phyloP scores from a whole-genome alignment of 768 basidiomycete species.

The Antrodiella citrinella region DNA sequence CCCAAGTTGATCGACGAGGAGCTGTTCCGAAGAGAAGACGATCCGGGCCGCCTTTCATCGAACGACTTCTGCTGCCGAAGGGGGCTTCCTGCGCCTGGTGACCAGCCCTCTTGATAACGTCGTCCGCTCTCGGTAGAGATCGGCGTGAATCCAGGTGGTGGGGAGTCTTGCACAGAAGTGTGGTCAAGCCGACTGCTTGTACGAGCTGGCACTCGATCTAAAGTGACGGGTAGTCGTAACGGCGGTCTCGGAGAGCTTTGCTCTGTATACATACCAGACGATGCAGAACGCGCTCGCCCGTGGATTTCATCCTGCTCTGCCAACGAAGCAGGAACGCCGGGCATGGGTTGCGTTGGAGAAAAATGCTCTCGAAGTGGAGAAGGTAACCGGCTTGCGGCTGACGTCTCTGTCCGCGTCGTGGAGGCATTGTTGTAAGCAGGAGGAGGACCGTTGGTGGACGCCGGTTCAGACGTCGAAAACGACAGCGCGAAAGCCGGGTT shows the following conservation, averaged over 20 bases:
- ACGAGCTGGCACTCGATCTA: conserved; percentile 28
- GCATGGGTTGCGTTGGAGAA: not conserved
- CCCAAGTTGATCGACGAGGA: not conserved
- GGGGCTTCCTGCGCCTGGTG: conserved; percentile 11
- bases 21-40: conserved; percentile 6
- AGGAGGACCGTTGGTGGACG: not conserved
- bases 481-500: conserved; percentile 41
- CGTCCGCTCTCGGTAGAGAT: conserved; percentile 7
- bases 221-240: conserved; percentile 20
- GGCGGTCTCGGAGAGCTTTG: conserved; percentile 14
- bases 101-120: conserved; percentile 9
- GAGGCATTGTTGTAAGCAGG: too few species aligned
- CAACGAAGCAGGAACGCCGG: not conserved
- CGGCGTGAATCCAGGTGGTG: conserved; percentile 6
- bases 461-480: too few species aligned
- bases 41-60: conserved; percentile 11
- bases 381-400: conserved; percentile 2
- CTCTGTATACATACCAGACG: conserved; percentile 14
- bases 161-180: conserved; percentile 4
- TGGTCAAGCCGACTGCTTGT: conserved; percentile 20
- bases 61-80: conserved; percentile 10
- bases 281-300: conserved; percentile 18
- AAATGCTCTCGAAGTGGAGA: conserved; percentile 29
- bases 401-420: too few species aligned
- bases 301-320: not conserved